A percentile compares a stretch with the other conserved stretches of the same genome.
phyloP scores from a whole-genome alignment of 2,329 filamentous ascomycete species.

The Alternaria sp. region DNA sequence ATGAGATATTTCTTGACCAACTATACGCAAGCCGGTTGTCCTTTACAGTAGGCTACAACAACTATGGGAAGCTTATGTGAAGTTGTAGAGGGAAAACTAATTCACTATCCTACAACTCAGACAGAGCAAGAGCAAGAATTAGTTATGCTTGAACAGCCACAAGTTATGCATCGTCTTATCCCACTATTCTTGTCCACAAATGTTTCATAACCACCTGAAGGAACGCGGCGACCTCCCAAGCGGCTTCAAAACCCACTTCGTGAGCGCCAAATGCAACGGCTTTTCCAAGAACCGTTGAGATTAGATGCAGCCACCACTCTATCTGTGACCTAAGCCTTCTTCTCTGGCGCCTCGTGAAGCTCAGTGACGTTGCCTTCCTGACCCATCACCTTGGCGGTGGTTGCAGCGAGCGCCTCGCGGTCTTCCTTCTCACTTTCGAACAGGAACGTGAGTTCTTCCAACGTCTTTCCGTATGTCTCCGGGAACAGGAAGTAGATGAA shows the following conservation, averaged over 20 bases:
- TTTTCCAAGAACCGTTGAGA: conserved; percentile 1
- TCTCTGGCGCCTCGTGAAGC: conserved; percentile 36
- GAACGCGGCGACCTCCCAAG: background rate
- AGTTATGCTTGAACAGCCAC: background rate
- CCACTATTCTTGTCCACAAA: background rate
- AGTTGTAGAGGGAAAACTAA: background rate
- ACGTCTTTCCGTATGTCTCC: conserved; percentile 45
- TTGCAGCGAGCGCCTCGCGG: conserved; percentile 28
- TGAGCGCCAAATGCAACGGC: conserved; percentile 16
- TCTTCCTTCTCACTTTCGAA: conserved; percentile 42
- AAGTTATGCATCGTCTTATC: background rate
- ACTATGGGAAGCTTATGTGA: no score
- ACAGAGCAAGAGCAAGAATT: background rate
- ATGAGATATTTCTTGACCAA: background rate
- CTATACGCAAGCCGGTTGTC: background rate
- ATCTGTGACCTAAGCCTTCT: conserved; percentile 27
- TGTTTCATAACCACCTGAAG: conserved; percentile 10
- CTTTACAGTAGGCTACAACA: background rate
- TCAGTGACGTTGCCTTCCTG: conserved; percentile 30
- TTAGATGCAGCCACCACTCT: conserved; percentile 3
- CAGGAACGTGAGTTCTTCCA: conserved; percentile 47
- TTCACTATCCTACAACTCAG: background rate
- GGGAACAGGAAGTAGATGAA: conserved; percentile 50
- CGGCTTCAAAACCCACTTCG: conserved; percentile 4
- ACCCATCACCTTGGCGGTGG: conserved; percentile 33